Evolutionary conservation across 768 basidiomycete species (phyloP), one percentile per base, ranked within the genome.

Genomic region (Suillus weaverae): DNA sequence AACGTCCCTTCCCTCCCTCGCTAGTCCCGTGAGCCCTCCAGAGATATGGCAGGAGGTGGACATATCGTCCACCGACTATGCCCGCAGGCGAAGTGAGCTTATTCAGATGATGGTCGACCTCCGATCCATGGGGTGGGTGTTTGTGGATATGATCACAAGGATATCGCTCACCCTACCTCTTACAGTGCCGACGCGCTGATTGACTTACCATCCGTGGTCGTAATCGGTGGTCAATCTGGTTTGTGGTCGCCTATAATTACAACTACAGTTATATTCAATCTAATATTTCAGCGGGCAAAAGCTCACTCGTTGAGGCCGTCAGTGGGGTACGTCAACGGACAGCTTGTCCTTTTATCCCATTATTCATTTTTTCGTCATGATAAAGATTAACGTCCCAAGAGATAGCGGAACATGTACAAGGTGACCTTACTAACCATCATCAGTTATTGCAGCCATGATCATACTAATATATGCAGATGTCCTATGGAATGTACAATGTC

Each of bases 341-440:
- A 33, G 48, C 35, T 18, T 50, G 32, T 61, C 50, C 11, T 22
- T 50, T 10, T 48, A n/a, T 26, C 22, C 7, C n/a, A 1, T 22
- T 48, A 22, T 46, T 22, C 46, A 46, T 46, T 10, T n/a, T n/a
- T 30, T 41, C 33, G n/a, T 26, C 11, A 41, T 8, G 16, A 32
- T 36, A 54, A 46, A 88, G 87, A 84, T 88, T 36, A 84, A 75
- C 57, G 86, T 89, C 35, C 87, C 87, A 13, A 77, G 87, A 38
- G 87, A 87, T 48, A 84, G 84, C 50, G 86, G 86, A 26, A 87
- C 85, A 0, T 87, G 86, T 61, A 87, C 85, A 0, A 77, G 85
- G 86, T 84, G 3, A 36, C 10, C 33, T 7, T 39, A 22, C n/a
- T 43, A 46, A 22, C 10, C n/a, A 46, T n/a, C 11, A 39, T 46